A percentile compares a stretch with the other conserved stretches of the same genome.
These are phyloP conservation scores for Aulographum hederae DNA, from an alignment of 2,329 filamentous ascomycete genomes.

Conservation along the genomic window DNA sequence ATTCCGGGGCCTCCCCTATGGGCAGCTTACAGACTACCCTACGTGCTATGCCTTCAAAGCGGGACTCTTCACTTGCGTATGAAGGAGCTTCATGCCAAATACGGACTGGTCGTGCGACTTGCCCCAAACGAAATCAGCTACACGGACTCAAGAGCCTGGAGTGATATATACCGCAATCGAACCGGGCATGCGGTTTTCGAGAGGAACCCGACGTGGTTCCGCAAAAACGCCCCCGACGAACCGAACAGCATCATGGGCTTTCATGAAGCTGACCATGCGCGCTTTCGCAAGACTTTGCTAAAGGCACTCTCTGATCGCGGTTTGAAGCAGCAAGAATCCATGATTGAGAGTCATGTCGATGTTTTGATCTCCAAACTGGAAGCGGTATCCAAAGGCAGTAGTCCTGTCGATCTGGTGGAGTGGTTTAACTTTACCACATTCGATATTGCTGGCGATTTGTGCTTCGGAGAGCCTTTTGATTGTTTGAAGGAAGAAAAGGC, in stretches of 20 bases:
- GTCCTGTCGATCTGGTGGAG: conserved; percentile 10
- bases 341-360: conserved; percentile 15
- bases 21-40: conserved; percentile 3
- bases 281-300: conserved; percentile 14
- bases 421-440: conserved; percentile 14
- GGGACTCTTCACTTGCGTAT: conserved; percentile 3
- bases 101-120: conserved; percentile 1
- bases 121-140: neutral
- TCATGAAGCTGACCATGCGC: conserved; percentile 7
- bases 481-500: conserved; percentile 12
- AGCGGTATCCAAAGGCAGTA: neutral
- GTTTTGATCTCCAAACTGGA: conserved; percentile 12
- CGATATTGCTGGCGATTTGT: conserved; percentile 12
- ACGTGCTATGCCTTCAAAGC: conserved; percentile 2
- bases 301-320: conserved; percentile 25
- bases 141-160: neutral
- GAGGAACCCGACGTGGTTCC: no score
- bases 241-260: neutral
- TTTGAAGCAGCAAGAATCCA: conserved; percentile 18
- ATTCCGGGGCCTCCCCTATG: conserved; percentile 5
- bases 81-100: conserved; percentile 1
- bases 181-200: no score
- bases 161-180: neutral
- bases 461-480: conserved; percentile 15
- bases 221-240: no score